These are phyloP conservation scores for Xylariales sp. DNA, from an alignment of 2,329 filamentous ascomycete species.

Conservation along the genomic window DNA sequence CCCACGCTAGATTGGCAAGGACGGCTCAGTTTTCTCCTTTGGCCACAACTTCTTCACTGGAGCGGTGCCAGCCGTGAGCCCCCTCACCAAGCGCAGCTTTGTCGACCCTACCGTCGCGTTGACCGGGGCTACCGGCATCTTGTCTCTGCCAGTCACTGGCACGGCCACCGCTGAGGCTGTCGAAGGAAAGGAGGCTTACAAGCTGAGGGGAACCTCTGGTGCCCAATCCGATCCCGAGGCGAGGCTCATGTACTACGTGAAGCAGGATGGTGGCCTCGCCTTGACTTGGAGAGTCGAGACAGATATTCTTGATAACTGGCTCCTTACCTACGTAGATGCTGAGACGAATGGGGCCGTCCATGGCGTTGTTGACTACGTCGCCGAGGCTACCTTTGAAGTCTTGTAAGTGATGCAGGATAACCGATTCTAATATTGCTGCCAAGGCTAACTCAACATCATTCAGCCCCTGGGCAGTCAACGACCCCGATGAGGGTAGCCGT, in stretches of 20 bases:
- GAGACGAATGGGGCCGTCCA: constrained; percentile 39
- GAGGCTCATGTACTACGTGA: constrained; percentile 50
- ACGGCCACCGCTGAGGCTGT: constrained; percentile 33
- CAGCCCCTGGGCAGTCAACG: constrained; percentile 50
- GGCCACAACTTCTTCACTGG: constrained; percentile 45
- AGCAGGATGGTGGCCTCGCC: constrained; percentile 38
- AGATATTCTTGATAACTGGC: constrained; percentile 51
- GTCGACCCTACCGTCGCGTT: constrained; percentile 39
- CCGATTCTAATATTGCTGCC: too few relatives aligned
- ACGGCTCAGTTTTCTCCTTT: constrained; percentile 54
- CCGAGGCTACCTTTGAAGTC: constrained; percentile 51
- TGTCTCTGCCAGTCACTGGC: constrained; percentile 36
- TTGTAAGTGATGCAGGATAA: too few relatives aligned
- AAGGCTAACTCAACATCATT: constrained; percentile 10
- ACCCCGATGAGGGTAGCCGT: constrained; percentile 46
- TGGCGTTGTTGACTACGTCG: constrained; percentile 53
- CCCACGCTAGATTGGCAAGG: constrained; percentile 43
- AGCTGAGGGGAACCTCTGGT: constrained; percentile 43
- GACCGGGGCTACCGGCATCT: constrained; percentile 30
- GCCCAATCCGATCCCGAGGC: constrained; percentile 48
- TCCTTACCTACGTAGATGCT: constrained; percentile 55
- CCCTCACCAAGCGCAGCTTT: constrained; percentile 34
- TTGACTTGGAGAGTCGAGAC: constrained; percentile 57
- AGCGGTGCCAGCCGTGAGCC: constrained; percentile 32
- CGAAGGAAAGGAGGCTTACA: constrained; percentile 31